Base-by-base conservation (phyloP, 202 grass and related monocot species). In the Panicum virgatum region DNA sequence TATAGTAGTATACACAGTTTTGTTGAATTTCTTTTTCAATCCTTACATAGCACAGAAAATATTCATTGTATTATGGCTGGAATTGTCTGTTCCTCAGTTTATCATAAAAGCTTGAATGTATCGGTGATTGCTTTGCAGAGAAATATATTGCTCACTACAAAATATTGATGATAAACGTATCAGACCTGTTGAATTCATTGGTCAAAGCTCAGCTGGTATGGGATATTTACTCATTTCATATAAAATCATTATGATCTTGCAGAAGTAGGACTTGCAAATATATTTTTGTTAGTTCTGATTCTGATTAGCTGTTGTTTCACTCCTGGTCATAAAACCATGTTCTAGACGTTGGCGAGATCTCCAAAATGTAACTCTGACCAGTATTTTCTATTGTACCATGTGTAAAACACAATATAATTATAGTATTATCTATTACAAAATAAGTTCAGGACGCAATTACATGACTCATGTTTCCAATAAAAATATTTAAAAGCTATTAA, bases 161-260 rank as follows among this genome's bases (percentile, higher is more conserved):
- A 77, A 78, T 57, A 88, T 89, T 57, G 73, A 45, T 82, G 73
- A 73, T 48, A 73, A 47, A 22, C 48, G 85, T 67, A 73, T 98
- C 61, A 98, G 84, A 79, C 90, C 88, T 56, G 92, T 85, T 44
- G 74, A 93, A 20, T 98, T 98, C 83, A 91, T 98, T 67, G 96
- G 96, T 44, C 96, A 98, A 91, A 98, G 81, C 40, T 88, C 90
- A 83, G 78, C 96, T 95, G 92, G 96, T 98, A 92, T 60, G 77
- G 75, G 51, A 68, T 86, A 52, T 77, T 48, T 42, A 60, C 48
- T 68, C 6, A 3, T 57, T 84, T 37, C 7, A 26, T 47, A 44
- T 43, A 26, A 48, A 72, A 60, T 60, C 25, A 63, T 46, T 36
- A 9, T 63, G 22, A 15, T 74, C 30, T 75, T 29, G 18, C 22